Base-by-base conservation (phyloP, 768 basidiomycete genomes). In the Lentinula detonsa region DNA sequence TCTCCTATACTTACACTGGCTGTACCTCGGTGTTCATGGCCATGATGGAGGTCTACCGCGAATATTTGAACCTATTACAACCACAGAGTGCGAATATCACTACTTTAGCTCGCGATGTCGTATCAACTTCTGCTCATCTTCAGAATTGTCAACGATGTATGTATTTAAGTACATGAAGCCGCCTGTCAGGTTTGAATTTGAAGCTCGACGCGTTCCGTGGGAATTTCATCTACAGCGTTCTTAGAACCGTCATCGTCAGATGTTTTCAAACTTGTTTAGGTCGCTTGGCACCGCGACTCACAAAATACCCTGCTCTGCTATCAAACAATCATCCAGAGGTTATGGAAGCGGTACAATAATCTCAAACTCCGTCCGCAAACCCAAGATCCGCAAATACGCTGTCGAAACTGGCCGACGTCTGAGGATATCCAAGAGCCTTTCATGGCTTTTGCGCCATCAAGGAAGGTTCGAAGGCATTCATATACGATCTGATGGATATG, bases 381-480 rank as follows among this genome's bases (percentile, higher is more conserved):
- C 46, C 18, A 48, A 48, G 21, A 48, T 48, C n/a, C 46, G 46
- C 46, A 48, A 48, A 23, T 28, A 48, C 21, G 21, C 46, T 9
- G 18, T 21, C 10, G 46, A 48, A 18, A 48, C 46, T 8, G 46
- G 18, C 21, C 35, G 21, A 28, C 54, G 35, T 13, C 23, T 53
- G 31, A 42, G 5, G 66, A 54, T 83, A 31, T 85, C 84, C 31
- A 90, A 89, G 71, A 81, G 83, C 3, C 73, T 91, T 21, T 83
- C 86, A 0, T 88, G 82, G 73, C 74, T 91, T 39, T 78, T 91
- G 28, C 80, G 90, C 5, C 90, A 91, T 67, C 85, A 85, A 0
- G 86, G 87, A 13, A 74, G 77, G 59, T 81, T 80, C 43, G 81
- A 88, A 57, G 77, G 80, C 1, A 65, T 91, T 3, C 66, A 70